Evolutionary conservation across 192 early-diverging fungal genomes (phyloP).

Genomic region (Allomyces macrogynus): DNA sequence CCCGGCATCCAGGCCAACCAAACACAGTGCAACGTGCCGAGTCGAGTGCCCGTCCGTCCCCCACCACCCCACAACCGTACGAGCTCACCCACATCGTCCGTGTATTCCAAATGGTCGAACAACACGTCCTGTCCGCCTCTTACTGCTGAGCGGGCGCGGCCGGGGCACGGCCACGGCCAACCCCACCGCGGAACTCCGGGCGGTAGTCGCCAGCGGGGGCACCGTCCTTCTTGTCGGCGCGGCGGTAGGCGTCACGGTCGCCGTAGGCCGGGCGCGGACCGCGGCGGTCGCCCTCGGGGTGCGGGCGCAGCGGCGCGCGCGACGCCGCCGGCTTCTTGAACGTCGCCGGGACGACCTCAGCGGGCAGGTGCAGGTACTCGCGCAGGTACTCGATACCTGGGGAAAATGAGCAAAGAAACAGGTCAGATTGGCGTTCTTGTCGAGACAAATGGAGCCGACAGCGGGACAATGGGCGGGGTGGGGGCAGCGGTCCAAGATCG

Average conservation of each 20-base stretch:
- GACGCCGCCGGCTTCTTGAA: conserved; percentile 77
- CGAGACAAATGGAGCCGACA: no score
- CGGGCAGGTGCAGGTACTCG: conserved; percentile 76
- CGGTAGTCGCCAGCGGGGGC: conserved; percentile 72
- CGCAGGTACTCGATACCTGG: neutral
- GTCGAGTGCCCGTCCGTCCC: no score
- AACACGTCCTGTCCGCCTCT: neutral
- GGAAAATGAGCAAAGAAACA: no score
- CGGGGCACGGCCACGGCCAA: conserved; percentile 50
- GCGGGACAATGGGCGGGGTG: no score
- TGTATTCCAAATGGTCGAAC: neutral
- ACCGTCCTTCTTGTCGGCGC: conserved; percentile 77
- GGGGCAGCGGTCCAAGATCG: no score
- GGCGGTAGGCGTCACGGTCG: conserved; percentile 70
- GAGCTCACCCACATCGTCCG: no score
- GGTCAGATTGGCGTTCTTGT: no score
- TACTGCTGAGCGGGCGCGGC: neutral
- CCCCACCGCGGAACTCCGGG: conserved; percentile 91
- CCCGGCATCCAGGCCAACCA: no score
- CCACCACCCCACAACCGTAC: no score
- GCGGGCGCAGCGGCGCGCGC: conserved; percentile 33
- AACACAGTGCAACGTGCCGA: no score
- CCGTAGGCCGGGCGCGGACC: conserved; percentile 34
- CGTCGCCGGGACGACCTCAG: conserved; percentile 90
- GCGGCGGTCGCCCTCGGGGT: conserved; percentile 39